Conservation (phyloP, 768 basidiomycete species). For the Postia placenta region DNA sequence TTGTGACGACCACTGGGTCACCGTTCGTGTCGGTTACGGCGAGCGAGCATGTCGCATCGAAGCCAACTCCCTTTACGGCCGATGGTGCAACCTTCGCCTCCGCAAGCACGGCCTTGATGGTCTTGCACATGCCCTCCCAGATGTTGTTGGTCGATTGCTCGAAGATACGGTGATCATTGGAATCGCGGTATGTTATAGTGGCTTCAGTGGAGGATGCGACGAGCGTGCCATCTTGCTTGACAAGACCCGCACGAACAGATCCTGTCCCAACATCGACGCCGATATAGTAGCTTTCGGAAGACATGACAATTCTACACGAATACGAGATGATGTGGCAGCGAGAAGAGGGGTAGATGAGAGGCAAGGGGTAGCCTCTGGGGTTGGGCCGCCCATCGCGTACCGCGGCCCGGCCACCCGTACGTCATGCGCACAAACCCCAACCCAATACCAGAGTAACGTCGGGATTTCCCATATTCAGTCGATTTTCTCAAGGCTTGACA, state of each 20-base stretch:
- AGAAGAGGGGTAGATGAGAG: neutral
- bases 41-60: slow-evolving; percentile 95
- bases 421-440: slow-evolving; percentile 2
- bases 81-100: slow-evolving; percentile 48
- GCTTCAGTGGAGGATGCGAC: slow-evolving; percentile 75
- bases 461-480: neutral
- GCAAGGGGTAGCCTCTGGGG: neutral
- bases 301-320: slow-evolving; percentile 12
- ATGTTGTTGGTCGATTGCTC: slow-evolving; percentile 93
- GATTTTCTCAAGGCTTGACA: neutral
- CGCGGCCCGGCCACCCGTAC: neutral
- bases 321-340: neutral
- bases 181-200: slow-evolving; percentile 83
- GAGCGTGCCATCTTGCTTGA: slow-evolving; percentile 61
- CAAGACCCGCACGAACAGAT: slow-evolving; percentile 82
- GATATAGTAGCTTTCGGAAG: slow-evolving; percentile 45
- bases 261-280: slow-evolving; percentile 90
- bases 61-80: slow-evolving; percentile 81
- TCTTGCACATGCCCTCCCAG: slow-evolving; percentile 64
- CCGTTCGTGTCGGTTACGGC: slow-evolving; percentile 78
- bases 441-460: neutral
- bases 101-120: slow-evolving; percentile 57
- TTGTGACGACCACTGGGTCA: slow-evolving; percentile 68
- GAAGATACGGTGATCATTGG: slow-evolving; percentile 84
- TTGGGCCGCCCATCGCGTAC: neutral